Percentiles rank a stretch among this genome's conserved stretches.
Conservation (phyloP, 352 stramenopile species). For the Phytophthora tentaculata region DNA sequence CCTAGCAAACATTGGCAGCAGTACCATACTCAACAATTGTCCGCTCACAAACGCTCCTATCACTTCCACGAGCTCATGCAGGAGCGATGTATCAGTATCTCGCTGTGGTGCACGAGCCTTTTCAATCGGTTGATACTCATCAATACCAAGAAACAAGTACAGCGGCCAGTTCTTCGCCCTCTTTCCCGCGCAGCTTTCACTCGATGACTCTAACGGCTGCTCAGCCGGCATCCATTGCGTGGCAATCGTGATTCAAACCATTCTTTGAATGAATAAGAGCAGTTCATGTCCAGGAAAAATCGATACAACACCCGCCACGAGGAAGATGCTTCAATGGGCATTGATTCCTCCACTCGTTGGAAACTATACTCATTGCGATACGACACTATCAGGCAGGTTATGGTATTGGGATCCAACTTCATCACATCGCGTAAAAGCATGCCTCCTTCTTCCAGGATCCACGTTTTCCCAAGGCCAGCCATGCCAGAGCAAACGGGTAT, state of each 20-base stretch:
- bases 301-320: constrained; percentile 26
- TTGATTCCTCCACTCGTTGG: constrained; percentile 9
- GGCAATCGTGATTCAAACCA: constrained; percentile 18
- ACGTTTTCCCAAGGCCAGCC: neutral
- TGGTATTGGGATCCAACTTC: constrained; percentile 5
- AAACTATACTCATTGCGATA: neutral
- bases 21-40: constrained; percentile 3
- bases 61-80: constrained; percentile 12
- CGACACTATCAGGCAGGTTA: neutral
- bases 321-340: constrained; percentile 46
- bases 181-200: constrained; percentile 22
- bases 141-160: constrained; percentile 43
- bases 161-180: constrained; percentile 4
- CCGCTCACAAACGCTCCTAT: constrained; percentile 5
- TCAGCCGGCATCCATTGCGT: too few species aligned
- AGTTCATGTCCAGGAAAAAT: constrained; percentile 40
- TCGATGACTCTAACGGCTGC: constrained; percentile 20
- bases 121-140: constrained; percentile 42
- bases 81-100: constrained; percentile 5
- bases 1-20: constrained; percentile 16
- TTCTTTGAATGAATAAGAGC: constrained; percentile 8
- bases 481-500: neutral
- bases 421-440: constrained; percentile 4
- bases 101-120: constrained; percentile 13
- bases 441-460: neutral